Evolutionary conservation across 2,329 filamentous ascomycete species (phyloP), one percentile per base, ranked within the genome.

Genomic region (Trichoderma arundinaceum): DNA sequence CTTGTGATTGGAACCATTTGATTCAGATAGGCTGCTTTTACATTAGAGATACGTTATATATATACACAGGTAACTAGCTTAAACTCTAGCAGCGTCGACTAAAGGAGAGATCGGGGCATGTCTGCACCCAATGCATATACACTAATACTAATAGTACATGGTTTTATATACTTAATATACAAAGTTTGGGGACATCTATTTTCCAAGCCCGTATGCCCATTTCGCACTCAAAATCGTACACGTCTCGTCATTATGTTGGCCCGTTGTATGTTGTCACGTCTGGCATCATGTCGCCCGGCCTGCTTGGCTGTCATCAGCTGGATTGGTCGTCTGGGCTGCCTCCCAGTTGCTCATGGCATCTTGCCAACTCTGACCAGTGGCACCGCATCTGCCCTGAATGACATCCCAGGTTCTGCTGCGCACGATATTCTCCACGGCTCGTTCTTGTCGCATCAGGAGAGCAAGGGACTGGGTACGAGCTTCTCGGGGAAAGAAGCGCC

Each of bases 401-500:
- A 96, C 76, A 0, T 84, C 83, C 94, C 95, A 98, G 1, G 91
- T 96, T 75, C 93, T 86, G 58, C 86, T 84, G 69, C 95, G 85
- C 59, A 99, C 86, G 63, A 96, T 95, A 65, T 82, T 84, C 79
- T 96, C 92, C 15, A 96, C 87, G 44, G 86, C 86, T 72, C 87
- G 85, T 79, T 96, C 92, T 74, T 91, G 90, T 71, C 90, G 84
- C 66, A 96, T 80, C 60, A 94, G 75, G 48, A 83, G 84, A 9
- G 92, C 93, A 67, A 99, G 77, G 56, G 85, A 86, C 78, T 97
- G 91, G 0, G 93, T 95, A 69, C 93, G 84, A 13, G 91, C 84
- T 78, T 98, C 93, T 59, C 83, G 80, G 0, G 91, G 88, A 71
- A 94, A 94, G 76, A 92, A 96, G 28, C 94, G 83, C 7, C 83